Conservation (phyloP, 371 early-diverging fungal species). For the Rhizomucor pusillus region DNA sequence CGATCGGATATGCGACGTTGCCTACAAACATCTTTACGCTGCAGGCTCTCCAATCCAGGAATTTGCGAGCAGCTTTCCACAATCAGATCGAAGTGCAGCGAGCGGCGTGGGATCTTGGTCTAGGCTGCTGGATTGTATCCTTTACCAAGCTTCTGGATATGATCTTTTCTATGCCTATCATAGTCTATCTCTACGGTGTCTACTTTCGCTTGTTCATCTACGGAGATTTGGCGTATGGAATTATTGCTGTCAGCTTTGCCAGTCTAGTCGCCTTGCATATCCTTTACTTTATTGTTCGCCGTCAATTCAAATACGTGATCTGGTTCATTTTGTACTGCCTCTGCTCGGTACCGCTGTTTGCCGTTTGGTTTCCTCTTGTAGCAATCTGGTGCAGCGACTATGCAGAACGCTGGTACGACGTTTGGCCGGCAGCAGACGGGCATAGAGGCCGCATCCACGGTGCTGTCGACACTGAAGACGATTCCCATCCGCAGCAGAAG, state of each 20-base stretch:
- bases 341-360: conserved; percentile 36
- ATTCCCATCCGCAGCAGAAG: conserved; percentile 1
- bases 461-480: conserved; percentile 22
- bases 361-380: conserved; percentile 40
- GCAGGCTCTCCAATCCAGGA: conserved; percentile 36
- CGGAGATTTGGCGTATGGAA: conserved; percentile 25
- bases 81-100: conserved; percentile 38
- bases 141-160: conserved; percentile 33
- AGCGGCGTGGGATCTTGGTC: conserved; percentile 34
- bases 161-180: conserved; percentile 40
- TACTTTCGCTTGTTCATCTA: conserved; percentile 28
- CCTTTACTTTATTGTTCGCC: conserved; percentile 33
- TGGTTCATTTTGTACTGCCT: conserved; percentile 46
- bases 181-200: conserved; percentile 36
- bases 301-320: conserved; percentile 42
- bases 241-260: conserved; percentile 34
- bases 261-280: conserved; percentile 35
- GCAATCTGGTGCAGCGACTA: conserved; percentile 40
- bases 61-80: conserved; percentile 37
- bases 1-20: conserved; percentile 38
- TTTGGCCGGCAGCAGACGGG: conserved; percentile 27
- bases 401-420: conserved; percentile 44
- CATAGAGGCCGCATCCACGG: conserved; percentile 32
- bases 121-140: conserved; percentile 39
- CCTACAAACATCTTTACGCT: conserved; percentile 36